Base-by-base conservation (phyloP, 2,329 filamentous ascomycete genomes). In the Decorospora gaudefroyi region DNA sequence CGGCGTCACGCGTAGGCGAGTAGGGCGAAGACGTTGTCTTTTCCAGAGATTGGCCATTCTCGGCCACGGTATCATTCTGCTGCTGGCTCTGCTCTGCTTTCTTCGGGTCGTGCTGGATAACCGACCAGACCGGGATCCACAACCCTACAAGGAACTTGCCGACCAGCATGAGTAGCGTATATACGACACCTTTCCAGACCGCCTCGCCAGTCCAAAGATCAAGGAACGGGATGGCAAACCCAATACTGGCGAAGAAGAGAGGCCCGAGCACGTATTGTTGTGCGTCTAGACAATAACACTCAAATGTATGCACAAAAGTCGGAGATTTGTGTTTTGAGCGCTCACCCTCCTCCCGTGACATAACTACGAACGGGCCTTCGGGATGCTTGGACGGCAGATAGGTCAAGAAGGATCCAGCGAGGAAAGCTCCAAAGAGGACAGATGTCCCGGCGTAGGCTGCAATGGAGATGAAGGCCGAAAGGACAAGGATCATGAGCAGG, bases 221-320 rank as follows among this genome's bases (percentile, higher is more conserved):
- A 11, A 62, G 21, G 28, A 66, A 64, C 0, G 62, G 62, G 9
- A 64, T 65, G 0, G 62, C 61, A 22, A 66, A 65, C 1, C 62
- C 61, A 11, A 66, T 63, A 15, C 54, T 60, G 2, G 62, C 61
- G 27, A 66, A 66, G 54, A 65, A 66, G 10, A 65, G 41, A 6
- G 62, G 62, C 33, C 51, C 55, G n/a, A 64, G 45, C 9, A 66
- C 45, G 28, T 62, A 64, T 16, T 3, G 76, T 77, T 4, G 79
- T 72, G 8, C 76, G 45, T 7, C 81, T 41, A 2, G 76, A 74
- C 12, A 78, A 64, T 8, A 81, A 40, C 49, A 56, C 33, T 67
- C 61, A 25, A 65, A 66, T 0, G 61, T 66, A 21, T 65, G 60
- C 4, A 66, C 59, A 12, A 65, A 66, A 0, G 59, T 65, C 1